A percentile compares a stretch with the other conserved stretches of the same genome.
phyloP scores from a whole-genome alignment of 2,329 filamentous ascomycete species.

The Clonostachys sp. region DNA sequence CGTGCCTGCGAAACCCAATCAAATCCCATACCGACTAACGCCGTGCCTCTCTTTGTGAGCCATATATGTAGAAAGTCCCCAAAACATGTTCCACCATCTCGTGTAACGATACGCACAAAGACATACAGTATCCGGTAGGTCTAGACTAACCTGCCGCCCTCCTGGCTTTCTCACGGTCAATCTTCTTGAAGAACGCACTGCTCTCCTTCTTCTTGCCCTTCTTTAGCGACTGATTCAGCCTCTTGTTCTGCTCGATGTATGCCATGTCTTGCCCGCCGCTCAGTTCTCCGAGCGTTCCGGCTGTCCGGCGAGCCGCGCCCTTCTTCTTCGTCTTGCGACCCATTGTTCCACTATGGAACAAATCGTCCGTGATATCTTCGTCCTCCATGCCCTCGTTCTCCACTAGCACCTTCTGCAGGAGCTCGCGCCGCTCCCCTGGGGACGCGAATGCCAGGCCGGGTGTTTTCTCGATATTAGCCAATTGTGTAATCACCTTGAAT shows the following conservation, averaged over 20 bases:
- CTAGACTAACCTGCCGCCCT: conserved; percentile 17
- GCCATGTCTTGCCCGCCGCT: conserved; percentile 96
- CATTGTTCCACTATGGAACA: conserved; percentile 37
- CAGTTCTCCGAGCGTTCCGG: conserved; percentile 79
- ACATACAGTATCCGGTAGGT: conserved; percentile 7
- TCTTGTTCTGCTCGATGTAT: conserved; percentile 82
- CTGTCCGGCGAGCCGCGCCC: conserved; percentile 68
- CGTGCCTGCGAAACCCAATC: too few relatives aligned
- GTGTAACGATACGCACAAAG: not conserved
- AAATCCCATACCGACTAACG: too few relatives aligned
- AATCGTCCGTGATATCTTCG: conserved; percentile 54
- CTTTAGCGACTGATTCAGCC: conserved; percentile 45
- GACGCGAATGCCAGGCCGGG: conserved; percentile 76
- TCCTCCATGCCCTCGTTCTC: conserved; percentile 76
- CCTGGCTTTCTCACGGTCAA: conserved; percentile 32
- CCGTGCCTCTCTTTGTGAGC: too few relatives aligned
- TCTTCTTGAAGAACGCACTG: conserved; percentile 34
- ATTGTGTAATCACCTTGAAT: conserved; percentile 96
- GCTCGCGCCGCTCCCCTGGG: conserved; percentile 74
- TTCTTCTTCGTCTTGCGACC: conserved; percentile 41
- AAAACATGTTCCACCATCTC: not conserved
- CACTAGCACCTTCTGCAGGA: conserved; percentile 84
- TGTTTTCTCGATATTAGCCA: conserved; percentile 85
- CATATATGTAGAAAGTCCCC: too few relatives aligned
- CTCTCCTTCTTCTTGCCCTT: conserved; percentile 33